phyloP scores from a whole-genome alignment of 2,329 filamentous ascomycete species.

The Nigrograna mackinnonii region DNA sequence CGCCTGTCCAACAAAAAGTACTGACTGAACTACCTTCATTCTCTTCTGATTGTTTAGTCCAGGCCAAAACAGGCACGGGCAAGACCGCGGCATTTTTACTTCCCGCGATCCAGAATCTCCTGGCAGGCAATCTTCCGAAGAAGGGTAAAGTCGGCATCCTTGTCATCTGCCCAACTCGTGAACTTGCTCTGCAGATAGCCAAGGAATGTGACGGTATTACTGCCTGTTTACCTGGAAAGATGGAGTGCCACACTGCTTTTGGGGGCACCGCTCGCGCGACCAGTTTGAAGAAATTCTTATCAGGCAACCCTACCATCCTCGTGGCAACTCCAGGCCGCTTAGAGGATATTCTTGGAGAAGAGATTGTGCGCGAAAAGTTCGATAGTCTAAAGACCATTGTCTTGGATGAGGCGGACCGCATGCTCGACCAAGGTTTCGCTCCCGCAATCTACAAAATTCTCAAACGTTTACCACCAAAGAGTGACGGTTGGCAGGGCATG shows the following conservation, averaged over 20 bases:
- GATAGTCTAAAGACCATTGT: conserved; percentile 49
- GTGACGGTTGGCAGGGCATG: conserved; percentile 53
- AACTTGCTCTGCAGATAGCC: conserved; percentile 55
- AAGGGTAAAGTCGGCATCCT: conserved; percentile 49
- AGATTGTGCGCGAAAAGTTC: conserved; percentile 51
- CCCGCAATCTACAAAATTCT: conserved; percentile 57
- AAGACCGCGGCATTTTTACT: conserved; percentile 55
- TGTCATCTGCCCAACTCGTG: conserved; percentile 53
- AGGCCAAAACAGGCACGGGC: conserved; percentile 56
- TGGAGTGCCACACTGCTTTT: conserved; percentile 51
- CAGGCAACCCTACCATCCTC: conserved; percentile 45
- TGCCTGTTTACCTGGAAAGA: conserved; percentile 38
- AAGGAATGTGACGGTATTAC: conserved; percentile 49
- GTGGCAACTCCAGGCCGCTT: conserved; percentile 54
- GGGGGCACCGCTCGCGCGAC: conserved; percentile 41
- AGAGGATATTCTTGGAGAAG: conserved; percentile 49
- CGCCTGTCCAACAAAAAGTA: conserved; percentile 58
- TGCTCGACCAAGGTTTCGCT: conserved; percentile 58
- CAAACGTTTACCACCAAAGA: conserved; percentile 54
- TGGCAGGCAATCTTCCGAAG: conserved; percentile 34
- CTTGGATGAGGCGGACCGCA: conserved; percentile 48
- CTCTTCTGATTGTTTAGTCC: conserved; percentile 57
- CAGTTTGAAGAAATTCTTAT: conserved; percentile 36
- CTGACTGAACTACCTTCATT: conserved; percentile 54
- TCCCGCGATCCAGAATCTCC: conserved; percentile 51